Evolutionary conservation across 2,329 filamentous ascomycete species (phyloP), one percentile per base, ranked within the genome.

Genomic region (Didymella pomorum): DNA sequence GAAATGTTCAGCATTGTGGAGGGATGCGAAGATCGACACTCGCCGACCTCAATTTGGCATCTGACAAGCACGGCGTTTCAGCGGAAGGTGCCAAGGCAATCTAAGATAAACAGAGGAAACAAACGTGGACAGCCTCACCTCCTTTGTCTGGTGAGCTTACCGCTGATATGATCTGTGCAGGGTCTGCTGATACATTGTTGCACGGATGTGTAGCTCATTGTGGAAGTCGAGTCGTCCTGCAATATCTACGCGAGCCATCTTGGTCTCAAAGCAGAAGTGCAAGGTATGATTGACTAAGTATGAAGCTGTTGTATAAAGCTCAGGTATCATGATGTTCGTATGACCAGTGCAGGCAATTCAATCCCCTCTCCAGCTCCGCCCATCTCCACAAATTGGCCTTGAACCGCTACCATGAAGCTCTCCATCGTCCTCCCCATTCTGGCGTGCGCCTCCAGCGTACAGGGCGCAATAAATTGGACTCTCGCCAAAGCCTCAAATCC

Each of bases 401-500:
- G 26, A n/a, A 9, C 16, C 23, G 11, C 14, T 2, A 4, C 6
- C 6, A 43, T 43, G 41, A 43, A 26, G 41, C 26, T 73, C 53
- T 54, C 62, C 20, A 12, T 61, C 46, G 16, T 72, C 46, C 45
- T 71, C 43, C 28, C 66, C 31, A 29, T 64, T 16, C 56, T 69
- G 11, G 63, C 66, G 4, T 70, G 66, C 41, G 63, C 64, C 28
- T 63, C 62, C 51, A 66, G 57, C 35, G 58, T 57, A 11, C 68
- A 66, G 12, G 68, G 67, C 51, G 64, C 67, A 20, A 60, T 73
- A 12, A 66, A 55, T 14, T 76, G 71, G 69, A 61, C 66, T 6
- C 60, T 76, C 20, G 59, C 66, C 55, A 71, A 70, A 61, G 61
- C 65, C 29, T 47, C 69, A 26, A 69, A 66, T 51, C 73, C 73